Evolutionary conservation across 1,284 basidiomycete species (phyloP), one percentile per base, ranked within the genome.

Genomic region (Rhizoctonia solani): DNA sequence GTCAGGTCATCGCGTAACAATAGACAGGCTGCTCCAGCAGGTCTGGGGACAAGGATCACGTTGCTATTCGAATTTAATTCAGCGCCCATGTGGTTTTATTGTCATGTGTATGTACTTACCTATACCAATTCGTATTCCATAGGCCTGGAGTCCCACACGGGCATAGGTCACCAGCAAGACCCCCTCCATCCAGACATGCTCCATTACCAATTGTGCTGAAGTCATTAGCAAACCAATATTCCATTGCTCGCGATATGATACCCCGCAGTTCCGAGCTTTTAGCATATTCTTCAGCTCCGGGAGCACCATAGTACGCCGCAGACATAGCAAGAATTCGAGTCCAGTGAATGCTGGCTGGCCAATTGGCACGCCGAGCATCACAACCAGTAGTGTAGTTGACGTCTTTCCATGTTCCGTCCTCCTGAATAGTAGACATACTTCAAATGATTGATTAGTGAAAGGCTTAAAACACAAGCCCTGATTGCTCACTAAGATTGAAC

Each of bases 81-180:
- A 16, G 37, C 9, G 16, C 8, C 8, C 9, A 21, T 27, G 23
- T 13, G 25, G 23, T 25, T 5, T 4, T 34, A 4, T 34, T 4
- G 11, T 11, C 32, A 4, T 4, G 41, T 4, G 14, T n/a, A 4
- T 16, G 21, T 5, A 49, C 46, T 4, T 5, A 49, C 46, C 46
- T 65, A 39, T 81, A 87, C 88, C 88, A 90, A 73, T 90, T 89
- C 61, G 81, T 82, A 71, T 88, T 88, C 86, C 84, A 86, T 8
- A 81, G 66, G 71, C 85, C 86, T 1, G 83, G 79, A 3, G 84
- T 83, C 6, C 77, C 78, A 71, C 85, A 87, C 1, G 84, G 82
- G 71, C 86, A 87, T 1, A n/a, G 50, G 19, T n/a, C 32, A 13
- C 74, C 70, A 13, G 73, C 69, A 1, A 76, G 77, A 0, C 85